Percentiles rank a stretch among this genome's conserved stretches.
These are phyloP conservation scores for Acanthamoeba sp. DNA, from an alignment of 208 protist species.

Conservation along the genomic window DNA sequence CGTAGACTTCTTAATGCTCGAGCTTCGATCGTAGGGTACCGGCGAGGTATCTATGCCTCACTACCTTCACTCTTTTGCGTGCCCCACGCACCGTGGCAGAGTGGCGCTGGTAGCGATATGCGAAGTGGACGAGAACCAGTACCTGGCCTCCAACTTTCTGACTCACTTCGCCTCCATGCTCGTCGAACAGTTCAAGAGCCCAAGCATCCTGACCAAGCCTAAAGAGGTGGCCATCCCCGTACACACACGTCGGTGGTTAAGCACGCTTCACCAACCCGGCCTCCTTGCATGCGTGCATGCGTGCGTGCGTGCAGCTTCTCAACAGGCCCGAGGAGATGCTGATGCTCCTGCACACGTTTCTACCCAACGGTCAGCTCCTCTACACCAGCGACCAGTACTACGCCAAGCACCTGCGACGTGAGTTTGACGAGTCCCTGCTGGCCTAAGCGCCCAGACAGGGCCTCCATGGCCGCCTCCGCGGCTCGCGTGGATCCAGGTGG, in stretches of 20 bases:
- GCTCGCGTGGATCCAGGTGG: no score
- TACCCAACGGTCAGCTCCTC: constrained; percentile 53
- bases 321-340: constrained; percentile 50
- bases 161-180: neutral
- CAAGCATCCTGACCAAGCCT: constrained; percentile 23
- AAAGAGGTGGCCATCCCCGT: constrained; percentile 21
- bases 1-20: neutral
- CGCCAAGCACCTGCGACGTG: constrained; percentile 26
- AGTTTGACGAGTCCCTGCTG: constrained; percentile 28
- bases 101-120: constrained; percentile 12
- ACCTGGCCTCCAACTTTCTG: constrained; percentile 46
- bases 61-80: no score
- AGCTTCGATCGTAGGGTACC: no score
- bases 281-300: neutral
- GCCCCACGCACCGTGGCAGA: neutral
- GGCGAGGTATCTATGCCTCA: no score
- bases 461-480: no score
- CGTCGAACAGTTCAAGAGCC: constrained; percentile 48
- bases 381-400: constrained; percentile 12
- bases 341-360: constrained; percentile 33
- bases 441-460: neutral
- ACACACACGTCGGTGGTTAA: no score
- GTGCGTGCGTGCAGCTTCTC: neutral
- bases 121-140: constrained; percentile 51
- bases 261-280: no score